A percentile compares a stretch with the other conserved stretches of the same genome.
Conservation (phyloP, 2,329 filamentous ascomycete genomes). For the Fusarium sp. region DNA sequence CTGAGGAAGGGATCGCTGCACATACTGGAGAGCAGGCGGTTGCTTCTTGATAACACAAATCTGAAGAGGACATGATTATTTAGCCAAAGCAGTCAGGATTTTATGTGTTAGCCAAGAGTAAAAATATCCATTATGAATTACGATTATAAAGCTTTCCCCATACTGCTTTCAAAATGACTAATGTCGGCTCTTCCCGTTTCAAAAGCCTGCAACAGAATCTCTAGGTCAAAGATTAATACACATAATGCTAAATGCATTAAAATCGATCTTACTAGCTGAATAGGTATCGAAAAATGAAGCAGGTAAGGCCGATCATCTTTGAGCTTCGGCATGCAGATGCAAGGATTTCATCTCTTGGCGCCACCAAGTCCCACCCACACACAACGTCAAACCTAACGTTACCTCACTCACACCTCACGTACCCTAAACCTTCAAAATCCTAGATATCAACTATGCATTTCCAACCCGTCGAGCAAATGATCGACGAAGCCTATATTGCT, state of each 20-base stretch:
- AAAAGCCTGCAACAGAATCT: background rate
- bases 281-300: background rate
- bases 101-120: slow-evolving; percentile 2
- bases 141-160: slow-evolving; percentile 16
- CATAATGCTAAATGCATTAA: background rate
- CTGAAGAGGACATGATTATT: slow-evolving; percentile 4
- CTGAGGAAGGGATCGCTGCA: slow-evolving; percentile 16
- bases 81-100: slow-evolving; percentile 14
- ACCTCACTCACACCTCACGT: slow-evolving; percentile 2
- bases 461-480: slow-evolving; percentile 52
- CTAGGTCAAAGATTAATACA: too few relatives aligned
- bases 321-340: slow-evolving; percentile 8
- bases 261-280: slow-evolving; percentile 1
- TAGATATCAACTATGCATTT: slow-evolving; percentile 52
- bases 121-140: slow-evolving; percentile 16
- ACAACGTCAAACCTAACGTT: slow-evolving; percentile 9
- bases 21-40: slow-evolving; percentile 27
- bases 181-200: too few relatives aligned
- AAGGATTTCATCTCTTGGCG: slow-evolving; percentile 28
- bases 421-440: slow-evolving; percentile 27
- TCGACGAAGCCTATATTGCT: slow-evolving; percentile 49
- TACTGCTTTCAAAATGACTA: background rate
- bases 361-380: slow-evolving; percentile 20
- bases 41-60: slow-evolving; percentile 11
- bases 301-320: background rate